These are phyloP conservation scores for Vitellaria paradoxa DNA, from an alignment of 179 eudicot genomes.

Conservation along the genomic window DNA sequence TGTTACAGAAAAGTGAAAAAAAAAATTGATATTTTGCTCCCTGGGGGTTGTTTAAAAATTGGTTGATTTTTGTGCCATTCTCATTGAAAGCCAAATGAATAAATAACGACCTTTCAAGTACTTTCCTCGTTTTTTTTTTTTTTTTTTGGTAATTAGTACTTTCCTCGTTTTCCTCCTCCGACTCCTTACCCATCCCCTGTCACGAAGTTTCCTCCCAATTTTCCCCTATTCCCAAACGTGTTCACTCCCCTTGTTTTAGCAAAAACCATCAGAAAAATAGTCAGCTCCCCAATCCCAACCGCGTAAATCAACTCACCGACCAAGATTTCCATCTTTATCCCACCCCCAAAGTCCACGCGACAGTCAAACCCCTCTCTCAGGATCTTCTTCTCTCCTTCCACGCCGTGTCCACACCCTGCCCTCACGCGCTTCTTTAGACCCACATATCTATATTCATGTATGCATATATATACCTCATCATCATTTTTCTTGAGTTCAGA, in stretches of 20 bases:
- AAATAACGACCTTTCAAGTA: neutral
- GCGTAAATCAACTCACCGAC: slow-evolving; percentile 8
- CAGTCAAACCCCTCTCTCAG: slow-evolving; percentile 8
- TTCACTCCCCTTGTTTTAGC: neutral
- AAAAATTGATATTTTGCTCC: too few species aligned
- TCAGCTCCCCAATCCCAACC: neutral
- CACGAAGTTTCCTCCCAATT: slow-evolving; percentile 5
- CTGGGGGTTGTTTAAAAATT: too few species aligned
- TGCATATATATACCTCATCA: slow-evolving; percentile 16
- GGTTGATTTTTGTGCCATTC: too few species aligned
- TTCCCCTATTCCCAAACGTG: neutral
- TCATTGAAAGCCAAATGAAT: too few species aligned
- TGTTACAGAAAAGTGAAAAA: too few species aligned
- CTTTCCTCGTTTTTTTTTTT: neutral
- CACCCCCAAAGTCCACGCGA: neutral
- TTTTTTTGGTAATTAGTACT: too few species aligned
- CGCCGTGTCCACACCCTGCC: slow-evolving; percentile 45
- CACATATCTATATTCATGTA: neutral
- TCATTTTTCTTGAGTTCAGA: slow-evolving; percentile 15
- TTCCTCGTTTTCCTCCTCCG: neutral
- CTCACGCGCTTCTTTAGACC: slow-evolving; percentile 40
- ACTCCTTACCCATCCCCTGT: neutral
- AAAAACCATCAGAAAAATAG: too few species aligned
- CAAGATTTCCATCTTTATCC: neutral
- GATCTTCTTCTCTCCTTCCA: slow-evolving; percentile 19